Percentiles rank a stretch among this genome's conserved stretches.
phyloP scores from a whole-genome alignment of 805 yeast species.

The Pichia californica region DNA sequence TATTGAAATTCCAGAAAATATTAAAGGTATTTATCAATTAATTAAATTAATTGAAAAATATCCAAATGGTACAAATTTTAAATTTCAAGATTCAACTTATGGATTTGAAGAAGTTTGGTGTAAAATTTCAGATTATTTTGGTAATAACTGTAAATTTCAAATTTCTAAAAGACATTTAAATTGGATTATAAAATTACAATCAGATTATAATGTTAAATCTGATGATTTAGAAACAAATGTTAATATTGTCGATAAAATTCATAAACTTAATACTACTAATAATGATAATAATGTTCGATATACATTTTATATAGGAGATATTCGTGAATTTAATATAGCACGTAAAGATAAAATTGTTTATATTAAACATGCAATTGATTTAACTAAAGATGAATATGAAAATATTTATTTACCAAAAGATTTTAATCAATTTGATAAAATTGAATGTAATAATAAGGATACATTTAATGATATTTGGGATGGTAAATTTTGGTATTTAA shows the following conservation, averaged over 20 bases:
- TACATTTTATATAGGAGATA: not conserved
- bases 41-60: constrained; percentile 8
- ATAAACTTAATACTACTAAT: not conserved
- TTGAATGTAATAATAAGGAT: not conserved
- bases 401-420: constrained; percentile 3
- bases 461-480: not conserved
- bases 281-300: not conserved
- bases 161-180: not conserved
- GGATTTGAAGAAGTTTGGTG: constrained; percentile 22
- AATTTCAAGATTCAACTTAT: constrained; percentile 7
- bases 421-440: not conserved
- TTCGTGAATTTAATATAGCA: not conserved
- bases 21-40: constrained; percentile 10
- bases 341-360: constrained; percentile 3
- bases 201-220: not conserved
- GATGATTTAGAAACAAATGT: constrained; percentile 6
- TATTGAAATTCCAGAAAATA: constrained; percentile 14
- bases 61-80: constrained; percentile 15
- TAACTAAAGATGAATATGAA: constrained; percentile 9
- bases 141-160: not conserved
- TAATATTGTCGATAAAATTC: constrained; percentile 4
- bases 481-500: constrained; percentile 1
- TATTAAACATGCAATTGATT: constrained; percentile 12
- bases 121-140: constrained; percentile 7
- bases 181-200: not conserved